Conservation (phyloP, 805 yeast genomes). For the Scheffersomyces ergatensis region DNA sequence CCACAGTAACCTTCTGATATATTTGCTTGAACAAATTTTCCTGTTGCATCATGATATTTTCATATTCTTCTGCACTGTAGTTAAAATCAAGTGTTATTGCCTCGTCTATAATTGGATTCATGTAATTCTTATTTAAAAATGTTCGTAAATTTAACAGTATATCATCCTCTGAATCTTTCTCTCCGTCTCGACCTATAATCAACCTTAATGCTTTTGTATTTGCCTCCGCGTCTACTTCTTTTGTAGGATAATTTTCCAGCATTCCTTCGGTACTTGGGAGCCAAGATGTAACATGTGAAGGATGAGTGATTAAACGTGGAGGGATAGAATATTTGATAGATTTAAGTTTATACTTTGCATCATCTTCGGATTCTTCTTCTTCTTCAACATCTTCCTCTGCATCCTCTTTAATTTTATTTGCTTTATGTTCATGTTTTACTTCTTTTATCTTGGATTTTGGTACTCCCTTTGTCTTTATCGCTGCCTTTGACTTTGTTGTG, state of each 20-base stretch:
- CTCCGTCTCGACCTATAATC: neutral
- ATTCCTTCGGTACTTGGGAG: slow-evolving; percentile 20
- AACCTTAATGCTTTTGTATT: neutral
- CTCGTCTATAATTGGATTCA: slow-evolving; percentile 38
- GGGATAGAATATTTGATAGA: slow-evolving; percentile 30
- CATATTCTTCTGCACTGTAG: slow-evolving; percentile 53
- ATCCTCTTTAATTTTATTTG: neutral
- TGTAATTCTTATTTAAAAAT: slow-evolving; percentile 27
- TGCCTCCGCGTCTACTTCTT: neutral
- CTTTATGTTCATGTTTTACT: neutral
- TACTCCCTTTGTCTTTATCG: too few species aligned
- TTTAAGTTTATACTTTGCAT: slow-evolving; percentile 18
- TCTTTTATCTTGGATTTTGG: too few species aligned
- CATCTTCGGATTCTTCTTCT: neutral
- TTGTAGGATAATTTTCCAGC: slow-evolving; percentile 9
- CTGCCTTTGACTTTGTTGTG: neutral
- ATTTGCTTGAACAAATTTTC: slow-evolving; percentile 45
- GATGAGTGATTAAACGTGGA: slow-evolving; percentile 38
- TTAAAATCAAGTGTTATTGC: slow-evolving; percentile 24
- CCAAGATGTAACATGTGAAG: slow-evolving; percentile 45
- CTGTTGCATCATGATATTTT: slow-evolving; percentile 55
- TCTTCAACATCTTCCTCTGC: neutral
- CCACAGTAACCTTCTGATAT: slow-evolving; percentile 33
- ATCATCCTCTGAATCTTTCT: neutral
- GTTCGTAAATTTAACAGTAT: slow-evolving; percentile 12